Evolutionary conservation across 805 yeast species (phyloP).

Genomic region (Kazachstania psychrophila): DNA sequence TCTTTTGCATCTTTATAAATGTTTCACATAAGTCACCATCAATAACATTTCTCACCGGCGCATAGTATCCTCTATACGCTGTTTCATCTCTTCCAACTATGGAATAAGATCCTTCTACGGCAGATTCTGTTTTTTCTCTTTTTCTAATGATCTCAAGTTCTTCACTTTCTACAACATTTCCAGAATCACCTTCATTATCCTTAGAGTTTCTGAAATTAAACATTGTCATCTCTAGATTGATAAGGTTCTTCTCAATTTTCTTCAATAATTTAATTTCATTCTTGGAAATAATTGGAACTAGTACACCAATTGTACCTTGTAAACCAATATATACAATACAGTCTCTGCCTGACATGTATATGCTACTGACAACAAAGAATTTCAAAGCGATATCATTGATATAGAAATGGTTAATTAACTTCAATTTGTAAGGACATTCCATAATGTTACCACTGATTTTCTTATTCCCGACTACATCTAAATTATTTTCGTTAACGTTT

Average conservation of each 20-base stretch:
- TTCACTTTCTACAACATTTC: slow-evolving; percentile 2
- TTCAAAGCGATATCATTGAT: slow-evolving; percentile 64
- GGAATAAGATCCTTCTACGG: slow-evolving; percentile 25
- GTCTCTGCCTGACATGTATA: slow-evolving; percentile 43
- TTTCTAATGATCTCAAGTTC: slow-evolving; percentile 1
- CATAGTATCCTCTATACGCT: slow-evolving; percentile 67
- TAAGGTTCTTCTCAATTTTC: slow-evolving; percentile 39
- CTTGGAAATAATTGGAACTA: slow-evolving; percentile 56
- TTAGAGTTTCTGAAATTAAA: slow-evolving; percentile 1
- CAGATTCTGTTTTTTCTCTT: not conserved
- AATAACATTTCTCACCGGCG: slow-evolving; percentile 65
- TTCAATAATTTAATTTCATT: slow-evolving; percentile 53
- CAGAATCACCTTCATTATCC: slow-evolving; percentile 13
- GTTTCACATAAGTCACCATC: slow-evolving; percentile 84
- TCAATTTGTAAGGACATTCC: slow-evolving; percentile 40
- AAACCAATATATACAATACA: slow-evolving; percentile 63
- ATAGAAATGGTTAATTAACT: slow-evolving; percentile 47
- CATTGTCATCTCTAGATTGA: slow-evolving; percentile 5
- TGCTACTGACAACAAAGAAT: slow-evolving; percentile 36
- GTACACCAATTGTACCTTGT: slow-evolving; percentile 70
- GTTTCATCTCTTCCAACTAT: slow-evolving; percentile 60
- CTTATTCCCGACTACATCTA: not conserved
- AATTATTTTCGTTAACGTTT: slow-evolving; percentile 28
- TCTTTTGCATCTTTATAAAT: slow-evolving; percentile 28
- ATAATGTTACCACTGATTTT: slow-evolving; percentile 16